These are phyloP conservation scores for Lipomyces sp. DNA, from an alignment of 805 yeast genomes.

Conservation along the genomic window DNA sequence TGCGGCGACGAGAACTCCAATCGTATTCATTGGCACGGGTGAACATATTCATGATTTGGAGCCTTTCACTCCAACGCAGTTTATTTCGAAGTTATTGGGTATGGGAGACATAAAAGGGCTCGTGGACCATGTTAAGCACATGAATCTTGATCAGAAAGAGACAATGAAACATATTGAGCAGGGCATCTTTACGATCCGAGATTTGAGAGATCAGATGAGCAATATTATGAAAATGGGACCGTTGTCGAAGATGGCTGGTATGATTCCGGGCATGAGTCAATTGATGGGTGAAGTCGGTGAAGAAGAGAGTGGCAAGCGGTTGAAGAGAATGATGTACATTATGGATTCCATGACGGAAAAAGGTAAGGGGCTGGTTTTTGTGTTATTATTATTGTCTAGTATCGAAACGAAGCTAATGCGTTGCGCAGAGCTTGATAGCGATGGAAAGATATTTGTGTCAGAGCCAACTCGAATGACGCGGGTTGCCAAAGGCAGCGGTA, in stretches of 20 bases:
- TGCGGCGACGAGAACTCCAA: conserved; percentile 94
- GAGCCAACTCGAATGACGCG: conserved; percentile 86
- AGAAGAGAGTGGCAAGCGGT: conserved; percentile 82
- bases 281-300: conserved; percentile 76
- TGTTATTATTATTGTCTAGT: background rate
- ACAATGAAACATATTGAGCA: conserved; percentile 90
- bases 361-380: conserved; percentile 17
- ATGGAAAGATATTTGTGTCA: conserved; percentile 76
- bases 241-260: conserved; percentile 85
- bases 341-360: conserved; percentile 95
- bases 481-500: conserved; percentile 94
- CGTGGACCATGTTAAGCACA: conserved; percentile 88
- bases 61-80: conserved; percentile 84
- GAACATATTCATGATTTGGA: conserved; percentile 95
- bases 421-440: conserved; percentile 74
- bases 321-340: conserved; percentile 86
- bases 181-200: conserved; percentile 90
- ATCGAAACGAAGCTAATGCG: too few relatives aligned
- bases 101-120: conserved; percentile 94
- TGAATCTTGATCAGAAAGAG: conserved; percentile 81
- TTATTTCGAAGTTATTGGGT: conserved; percentile 89
- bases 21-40: conserved; percentile 96
- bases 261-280: conserved; percentile 90
- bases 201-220: conserved; percentile 92
- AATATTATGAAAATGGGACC: conserved; percentile 98